Evolutionary conservation across 2,329 filamentous ascomycete species (phyloP).

Genomic region (Bipolaris cookei): DNA sequence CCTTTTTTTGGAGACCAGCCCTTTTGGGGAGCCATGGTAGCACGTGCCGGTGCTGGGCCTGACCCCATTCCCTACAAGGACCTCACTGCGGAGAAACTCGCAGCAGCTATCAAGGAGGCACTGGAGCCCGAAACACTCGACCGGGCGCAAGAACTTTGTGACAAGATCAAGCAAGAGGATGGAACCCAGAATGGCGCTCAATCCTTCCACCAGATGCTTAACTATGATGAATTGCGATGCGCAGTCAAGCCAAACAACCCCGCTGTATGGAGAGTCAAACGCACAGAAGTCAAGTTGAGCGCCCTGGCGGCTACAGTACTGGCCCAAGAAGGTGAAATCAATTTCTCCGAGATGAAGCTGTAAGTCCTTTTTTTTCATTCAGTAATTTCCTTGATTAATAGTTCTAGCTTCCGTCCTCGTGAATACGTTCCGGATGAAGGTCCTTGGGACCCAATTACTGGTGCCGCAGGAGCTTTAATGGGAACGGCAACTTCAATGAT

Average conservation of each 20-base stretch:
- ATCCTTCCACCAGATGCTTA: slow-evolving; percentile 49
- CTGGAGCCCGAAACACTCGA: slow-evolving; percentile 47
- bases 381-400: slow-evolving; percentile 12
- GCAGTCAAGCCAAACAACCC: slow-evolving; percentile 39
- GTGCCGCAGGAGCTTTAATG: slow-evolving; percentile 75
- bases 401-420: slow-evolving; percentile 43
- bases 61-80: slow-evolving; percentile 50
- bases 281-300: slow-evolving; percentile 47
- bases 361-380: slow-evolving; percentile 25
- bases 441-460: slow-evolving; percentile 50
- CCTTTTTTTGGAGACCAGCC: slow-evolving; percentile 69
- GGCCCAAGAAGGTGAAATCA: slow-evolving; percentile 45
- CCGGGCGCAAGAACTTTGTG: slow-evolving; percentile 45
- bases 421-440: slow-evolving; percentile 51
- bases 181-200: slow-evolving; percentile 48
- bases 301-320: slow-evolving; percentile 49
- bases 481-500: slow-evolving; percentile 81
- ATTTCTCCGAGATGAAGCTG: slow-evolving; percentile 48
- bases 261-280: slow-evolving; percentile 50
- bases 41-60: slow-evolving; percentile 50
- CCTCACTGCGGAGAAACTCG: slow-evolving; percentile 49
- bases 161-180: slow-evolving; percentile 48
- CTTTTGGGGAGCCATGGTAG: slow-evolving; percentile 53
- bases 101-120: slow-evolving; percentile 47
- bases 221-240: slow-evolving; percentile 48